Evolutionary conservation across 768 basidiomycete genomes (phyloP), one percentile per base, ranked within the genome.

Genomic region (Mycena chlorophos): DNA sequence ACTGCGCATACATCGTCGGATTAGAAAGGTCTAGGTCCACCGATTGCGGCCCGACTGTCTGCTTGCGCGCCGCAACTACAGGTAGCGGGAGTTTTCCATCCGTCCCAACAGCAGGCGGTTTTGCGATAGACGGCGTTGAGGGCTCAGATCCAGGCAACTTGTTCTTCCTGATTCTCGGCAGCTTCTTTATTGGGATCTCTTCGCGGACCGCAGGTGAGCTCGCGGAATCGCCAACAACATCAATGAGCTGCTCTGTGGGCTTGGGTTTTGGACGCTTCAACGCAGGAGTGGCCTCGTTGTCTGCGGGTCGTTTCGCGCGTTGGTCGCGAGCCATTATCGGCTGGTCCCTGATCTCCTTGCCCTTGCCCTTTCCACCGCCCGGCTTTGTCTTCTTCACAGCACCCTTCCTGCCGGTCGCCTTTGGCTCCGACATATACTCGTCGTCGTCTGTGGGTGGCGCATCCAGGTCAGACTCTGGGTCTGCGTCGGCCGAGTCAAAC

Each of bases 111-210:
- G 67, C 54, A 19, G 62, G 50, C 27, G 65, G n/a, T n/a, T n/a
- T 61, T 20, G 69, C 62, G 8, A 60, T 61, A 22, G 75, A 72
- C 6, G 62, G 60, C 8, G 60, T 46, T 25, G 61, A 49, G 12
- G 57, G 34, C 29, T 55, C 52, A 43, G 53, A 58, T 8, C 63
- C 58, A 40, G 66, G 56, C n/a, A n/a, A n/a, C 67, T 86, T 86
- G 68, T 75, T 82, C 71, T 87, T 87, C 73, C 81, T 87, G 57
- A 88, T 88, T n/a, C 80, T 71, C 0, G 86, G 85, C 20, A 86
- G 74, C 65, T 87, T 89, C 66, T 85, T 87, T 73, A 82, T 86
- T n/a, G 69, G 66, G 23, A 69, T 64, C 12, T 74, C 74, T 29
- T 72, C 73, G 64, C 22, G 70, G 58, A 48, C 62, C 17, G 65